Conservation (phyloP, 2,329 filamentous ascomycete species). For the Hypoxylon rubiginosum region DNA sequence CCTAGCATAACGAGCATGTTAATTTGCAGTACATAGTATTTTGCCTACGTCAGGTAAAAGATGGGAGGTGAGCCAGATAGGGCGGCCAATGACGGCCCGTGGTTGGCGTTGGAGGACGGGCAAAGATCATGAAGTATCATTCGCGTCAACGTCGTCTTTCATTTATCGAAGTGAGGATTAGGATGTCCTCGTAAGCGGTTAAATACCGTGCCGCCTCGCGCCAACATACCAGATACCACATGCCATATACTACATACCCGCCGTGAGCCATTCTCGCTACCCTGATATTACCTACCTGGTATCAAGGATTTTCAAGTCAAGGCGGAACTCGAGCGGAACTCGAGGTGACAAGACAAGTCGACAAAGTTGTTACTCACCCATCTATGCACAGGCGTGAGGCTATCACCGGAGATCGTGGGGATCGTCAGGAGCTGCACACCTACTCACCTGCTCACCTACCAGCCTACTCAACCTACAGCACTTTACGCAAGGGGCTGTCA, state of each 20-base stretch:
- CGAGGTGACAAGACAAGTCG: background rate
- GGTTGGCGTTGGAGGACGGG: slow-evolving; percentile 15
- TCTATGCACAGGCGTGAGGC: slow-evolving; percentile 29
- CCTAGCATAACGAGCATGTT: slow-evolving; percentile 26
- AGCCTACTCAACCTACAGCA: slow-evolving; percentile 16
- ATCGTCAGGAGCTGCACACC: slow-evolving; percentile 36
- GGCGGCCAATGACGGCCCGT: slow-evolving; percentile 40
- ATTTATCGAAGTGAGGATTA: slow-evolving; percentile 17
- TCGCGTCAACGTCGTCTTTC: slow-evolving; percentile 34
- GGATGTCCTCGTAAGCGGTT: slow-evolving; percentile 33
- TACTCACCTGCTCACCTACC: slow-evolving; percentile 21
- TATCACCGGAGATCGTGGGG: slow-evolving; percentile 31
- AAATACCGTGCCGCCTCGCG: slow-evolving; percentile 32
- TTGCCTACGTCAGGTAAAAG: slow-evolving; percentile 30
- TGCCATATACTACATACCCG: background rate
- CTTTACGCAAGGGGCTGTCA: slow-evolving; percentile 37
- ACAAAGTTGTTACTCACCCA: background rate
- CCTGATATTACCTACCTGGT: background rate
- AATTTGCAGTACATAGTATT: slow-evolving; percentile 23
- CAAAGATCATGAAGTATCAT: slow-evolving; percentile 32
- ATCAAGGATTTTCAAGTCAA: too few species aligned
- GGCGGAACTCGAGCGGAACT: background rate
- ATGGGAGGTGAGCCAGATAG: slow-evolving; percentile 33
- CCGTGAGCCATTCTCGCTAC: slow-evolving; percentile 14
- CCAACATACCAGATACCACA: background rate